Conservation (phyloP, 768 basidiomycete species). For the Hericium alpestre region DNA sequence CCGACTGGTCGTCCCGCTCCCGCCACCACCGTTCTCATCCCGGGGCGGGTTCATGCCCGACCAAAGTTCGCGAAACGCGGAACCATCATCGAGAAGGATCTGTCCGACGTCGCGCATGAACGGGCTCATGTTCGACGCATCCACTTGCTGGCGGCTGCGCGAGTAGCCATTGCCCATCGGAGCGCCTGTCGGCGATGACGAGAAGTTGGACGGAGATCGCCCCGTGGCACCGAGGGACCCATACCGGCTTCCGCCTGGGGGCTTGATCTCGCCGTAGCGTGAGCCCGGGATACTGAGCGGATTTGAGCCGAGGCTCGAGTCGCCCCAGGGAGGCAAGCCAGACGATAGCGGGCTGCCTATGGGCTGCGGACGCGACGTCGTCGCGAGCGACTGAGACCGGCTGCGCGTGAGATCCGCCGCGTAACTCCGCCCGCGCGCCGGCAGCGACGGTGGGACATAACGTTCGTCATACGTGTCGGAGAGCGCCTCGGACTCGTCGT, state of each 20-base stretch:
- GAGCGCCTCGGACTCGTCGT: conserved; percentile 61
- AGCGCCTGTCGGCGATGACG: conserved; percentile 36
- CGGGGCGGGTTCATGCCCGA: conserved; percentile 53
- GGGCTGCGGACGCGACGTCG: conserved; percentile 43
- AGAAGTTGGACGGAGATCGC: conserved; percentile 43
- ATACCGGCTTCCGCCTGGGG: conserved; percentile 53
- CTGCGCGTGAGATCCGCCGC: conserved; percentile 58
- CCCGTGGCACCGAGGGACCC: conserved; percentile 48
- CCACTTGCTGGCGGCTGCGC: conserved; percentile 28
- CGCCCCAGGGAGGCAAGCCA: conserved; percentile 46
- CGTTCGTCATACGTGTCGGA: conserved; percentile 42
- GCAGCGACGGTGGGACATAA: conserved; percentile 34
- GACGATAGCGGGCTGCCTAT: conserved; percentile 40
- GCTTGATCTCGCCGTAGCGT: conserved; percentile 54
- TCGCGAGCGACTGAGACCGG: conserved; percentile 67
- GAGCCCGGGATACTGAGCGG: conserved; percentile 43
- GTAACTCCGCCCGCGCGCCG: conserved; percentile 46
- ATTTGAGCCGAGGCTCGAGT: conserved; percentile 39
- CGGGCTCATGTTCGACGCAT: conserved; percentile 74
- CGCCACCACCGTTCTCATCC: conserved; percentile 51
- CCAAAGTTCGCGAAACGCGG: conserved; percentile 68
- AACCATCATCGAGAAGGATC: conserved; percentile 65
- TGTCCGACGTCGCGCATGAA: conserved; percentile 78
- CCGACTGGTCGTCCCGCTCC: conserved; percentile 74
- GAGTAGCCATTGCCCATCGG: conserved; percentile 36